A percentile compares a stretch with the other conserved stretches of the same genome.
These are phyloP conservation scores for Petasospora rhodanensis DNA, from an alignment of 1,139 yeast species.

Conservation along the genomic window DNA sequence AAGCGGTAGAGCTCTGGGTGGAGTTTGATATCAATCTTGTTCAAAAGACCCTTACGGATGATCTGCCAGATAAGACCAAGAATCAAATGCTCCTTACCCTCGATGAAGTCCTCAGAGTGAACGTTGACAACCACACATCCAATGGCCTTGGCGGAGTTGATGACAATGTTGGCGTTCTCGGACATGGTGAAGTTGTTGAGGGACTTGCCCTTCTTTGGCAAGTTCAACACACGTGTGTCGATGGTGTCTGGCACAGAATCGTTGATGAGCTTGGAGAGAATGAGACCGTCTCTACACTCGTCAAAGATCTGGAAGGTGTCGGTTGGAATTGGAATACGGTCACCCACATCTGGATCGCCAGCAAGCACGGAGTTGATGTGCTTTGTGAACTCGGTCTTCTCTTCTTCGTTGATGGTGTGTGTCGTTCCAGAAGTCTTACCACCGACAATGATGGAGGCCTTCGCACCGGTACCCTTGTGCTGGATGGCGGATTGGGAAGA, in stretches of 20 bases:
- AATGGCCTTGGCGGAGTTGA: constrained; percentile 97
- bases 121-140: constrained; percentile 98
- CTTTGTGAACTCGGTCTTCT: constrained; percentile 89
- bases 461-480: constrained; percentile 47
- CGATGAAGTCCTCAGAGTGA: constrained; percentile 94
- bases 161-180: constrained; percentile 95
- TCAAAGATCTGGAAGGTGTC: constrained; percentile 95
- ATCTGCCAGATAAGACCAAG: constrained; percentile 98
- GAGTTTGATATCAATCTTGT: constrained; percentile 90
- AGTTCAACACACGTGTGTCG: constrained; percentile 93
- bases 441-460: constrained; percentile 70
- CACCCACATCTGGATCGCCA: constrained; percentile 87
- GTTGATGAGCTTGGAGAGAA: constrained; percentile 86
- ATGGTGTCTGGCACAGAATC: constrained; percentile 98
- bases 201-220: constrained; percentile 76
- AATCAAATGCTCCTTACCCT: constrained; percentile 93
- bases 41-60: constrained; percentile 88
- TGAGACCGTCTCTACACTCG: constrained; percentile 94
- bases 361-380: constrained; percentile 89
- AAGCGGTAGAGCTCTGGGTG: constrained; percentile 96
- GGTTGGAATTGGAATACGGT: constrained; percentile 84
- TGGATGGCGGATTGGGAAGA: constrained; percentile 32
- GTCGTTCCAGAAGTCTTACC: constrained; percentile 90
- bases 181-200: constrained; percentile 93
- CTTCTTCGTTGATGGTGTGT: constrained; percentile 96